These are phyloP conservation scores for Coniochaeta ligniaria DNA, from an alignment of 2,329 filamentous ascomycete genomes.

Conservation along the genomic window DNA sequence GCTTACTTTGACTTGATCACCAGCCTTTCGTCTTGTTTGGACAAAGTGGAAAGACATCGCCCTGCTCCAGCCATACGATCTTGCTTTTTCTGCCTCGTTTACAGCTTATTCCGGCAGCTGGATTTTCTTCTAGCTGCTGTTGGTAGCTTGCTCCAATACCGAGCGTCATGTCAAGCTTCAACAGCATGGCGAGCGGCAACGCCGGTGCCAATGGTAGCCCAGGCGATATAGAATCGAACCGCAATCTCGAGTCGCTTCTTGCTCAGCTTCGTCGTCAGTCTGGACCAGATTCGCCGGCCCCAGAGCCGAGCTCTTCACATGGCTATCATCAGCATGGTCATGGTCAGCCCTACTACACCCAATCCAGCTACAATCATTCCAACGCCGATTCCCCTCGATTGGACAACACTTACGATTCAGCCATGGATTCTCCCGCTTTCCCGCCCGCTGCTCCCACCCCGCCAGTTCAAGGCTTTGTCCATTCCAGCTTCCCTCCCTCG, in stretches of 20 bases:
- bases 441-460: slow-evolving; percentile 37
- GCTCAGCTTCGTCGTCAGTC: slow-evolving; percentile 30
- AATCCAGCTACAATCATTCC: slow-evolving; percentile 11
- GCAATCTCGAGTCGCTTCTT: slow-evolving; percentile 31
- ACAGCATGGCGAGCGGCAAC: background rate
- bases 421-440: slow-evolving; percentile 21
- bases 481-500: slow-evolving; percentile 30
- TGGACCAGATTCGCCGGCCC: slow-evolving; percentile 12
- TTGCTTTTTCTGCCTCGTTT: background rate
- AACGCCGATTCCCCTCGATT: slow-evolving; percentile 15
- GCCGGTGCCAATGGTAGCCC: background rate
- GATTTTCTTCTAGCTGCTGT: background rate
- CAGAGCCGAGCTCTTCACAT: slow-evolving; percentile 13
- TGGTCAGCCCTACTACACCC: slow-evolving; percentile 15
- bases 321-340: slow-evolving; percentile 13
- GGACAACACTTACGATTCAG: slow-evolving; percentile 9
- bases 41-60: background rate
- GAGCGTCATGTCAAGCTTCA: slow-evolving; percentile 1
- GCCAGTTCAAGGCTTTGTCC: slow-evolving; percentile 29
- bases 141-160: background rate
- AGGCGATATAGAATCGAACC: slow-evolving; percentile 18
- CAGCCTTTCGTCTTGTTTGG: background rate
- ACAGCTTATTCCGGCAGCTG: background rate
- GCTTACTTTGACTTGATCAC: background rate
- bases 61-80: background rate